Evolutionary conservation across 495 filamentous ascomycete genomes (phyloP), one percentile per base, ranked within the genome.

Genomic region (Aspergillus nanangensis): DNA sequence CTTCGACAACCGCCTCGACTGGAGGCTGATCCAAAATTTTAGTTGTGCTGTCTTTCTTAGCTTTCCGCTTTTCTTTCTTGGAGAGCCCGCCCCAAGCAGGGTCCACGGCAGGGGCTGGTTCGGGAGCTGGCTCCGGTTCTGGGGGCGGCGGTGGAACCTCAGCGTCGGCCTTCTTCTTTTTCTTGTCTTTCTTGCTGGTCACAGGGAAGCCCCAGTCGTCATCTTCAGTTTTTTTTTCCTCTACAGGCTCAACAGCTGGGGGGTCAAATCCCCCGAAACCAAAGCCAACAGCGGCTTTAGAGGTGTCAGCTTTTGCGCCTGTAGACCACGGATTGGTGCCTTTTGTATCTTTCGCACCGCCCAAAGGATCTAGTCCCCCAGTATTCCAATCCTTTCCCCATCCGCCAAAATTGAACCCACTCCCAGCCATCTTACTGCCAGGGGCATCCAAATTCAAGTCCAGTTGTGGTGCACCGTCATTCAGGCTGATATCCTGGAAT

Each of bases 401-500:
- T 35, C 61, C 69, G 13, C 71, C 67, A 36, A 77, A 72, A 24
- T 57, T 57, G 52, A 71, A 71, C 1, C 61, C 61, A 22, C 57
- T 58, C 4, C 59, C 66, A 19, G 53, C 54, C 9, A 61, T 51
- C 23, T 65, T 68, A 15, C 43, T 20, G 10, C 32, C 63, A 0
- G 58, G 49, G 5, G 57, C 32, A 20, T 67, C 71, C 41, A 77
- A 72, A 38, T 57, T 69, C 22, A 77, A 48, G 50, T 76, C 71
- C 15, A 76, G 48, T 42, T 76, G 69, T 5, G 74, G 71, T 18
- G 62, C 65, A 15, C 48, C 51, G 24, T 70, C 63, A 24, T 67
- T 55, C 4, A 79, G 51, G 34, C 62, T 72, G 22, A 77, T 58
- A 38, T 79, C 71, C 38, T 74, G 72, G 32, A 77, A 75, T 2